Conservation (phyloP, 345 rosid genomes). For the Ceriops tagal region DNA sequence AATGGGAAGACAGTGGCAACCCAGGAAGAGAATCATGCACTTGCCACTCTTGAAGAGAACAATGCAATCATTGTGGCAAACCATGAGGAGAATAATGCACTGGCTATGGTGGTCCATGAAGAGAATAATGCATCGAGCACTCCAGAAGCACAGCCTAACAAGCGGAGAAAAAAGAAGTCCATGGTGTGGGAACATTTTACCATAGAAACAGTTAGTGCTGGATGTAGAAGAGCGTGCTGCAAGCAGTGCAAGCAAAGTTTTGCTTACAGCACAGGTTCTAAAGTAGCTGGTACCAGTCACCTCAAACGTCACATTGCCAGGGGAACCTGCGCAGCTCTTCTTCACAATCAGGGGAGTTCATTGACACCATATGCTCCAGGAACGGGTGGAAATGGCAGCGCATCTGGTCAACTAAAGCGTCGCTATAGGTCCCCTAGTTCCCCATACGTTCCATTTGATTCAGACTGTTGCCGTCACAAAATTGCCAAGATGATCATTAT, state of each 20-base stretch:
- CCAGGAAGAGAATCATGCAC: slow-evolving; percentile 2
- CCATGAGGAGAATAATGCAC: slow-evolving; percentile 8
- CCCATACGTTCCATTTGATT: slow-evolving; percentile 55
- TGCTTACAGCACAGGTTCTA: slow-evolving; percentile 88
- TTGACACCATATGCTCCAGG: slow-evolving; percentile 42
- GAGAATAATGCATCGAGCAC: slow-evolving; percentile 1
- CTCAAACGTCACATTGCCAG: slow-evolving; percentile 89
- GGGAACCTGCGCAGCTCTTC: slow-evolving; percentile 74
- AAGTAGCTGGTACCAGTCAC: slow-evolving; percentile 96
- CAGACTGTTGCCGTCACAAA: slow-evolving; percentile 71
- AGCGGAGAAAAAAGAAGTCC: slow-evolving; percentile 82
- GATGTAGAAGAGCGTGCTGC: slow-evolving; percentile 83
- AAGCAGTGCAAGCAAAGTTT: slow-evolving; percentile 94
- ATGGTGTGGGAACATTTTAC: slow-evolving; percentile 92
- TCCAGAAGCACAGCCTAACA: slow-evolving; percentile 18
- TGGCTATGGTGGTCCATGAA: background rate
- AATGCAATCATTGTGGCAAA: background rate
- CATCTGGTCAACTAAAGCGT: slow-evolving; percentile 52
- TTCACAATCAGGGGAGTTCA: slow-evolving; percentile 44
- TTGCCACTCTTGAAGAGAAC: background rate
- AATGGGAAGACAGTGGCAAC: background rate
- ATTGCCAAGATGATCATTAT: slow-evolving; percentile 78
- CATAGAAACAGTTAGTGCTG: slow-evolving; percentile 58
- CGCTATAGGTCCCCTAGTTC: slow-evolving; percentile 57
- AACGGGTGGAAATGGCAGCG: slow-evolving; percentile 34